Conservation (phyloP, 345 rosid genomes). For the Hibiscus syriacus region DNA sequence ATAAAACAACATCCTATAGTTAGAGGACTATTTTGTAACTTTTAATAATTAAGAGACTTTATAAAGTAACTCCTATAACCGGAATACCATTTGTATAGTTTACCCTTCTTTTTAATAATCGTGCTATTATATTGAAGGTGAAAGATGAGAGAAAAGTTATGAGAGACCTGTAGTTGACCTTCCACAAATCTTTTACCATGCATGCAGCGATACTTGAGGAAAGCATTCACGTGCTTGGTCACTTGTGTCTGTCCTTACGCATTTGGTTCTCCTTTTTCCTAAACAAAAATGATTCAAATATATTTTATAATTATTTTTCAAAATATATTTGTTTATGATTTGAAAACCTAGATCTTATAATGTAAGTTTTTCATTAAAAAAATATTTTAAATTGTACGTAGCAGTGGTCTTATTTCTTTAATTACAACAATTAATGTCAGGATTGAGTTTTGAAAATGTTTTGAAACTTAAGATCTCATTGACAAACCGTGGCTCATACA, state of each 20-base stretch:
- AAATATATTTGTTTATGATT: slow-evolving; percentile 1
- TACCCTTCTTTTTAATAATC: background rate
- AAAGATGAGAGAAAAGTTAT: background rate
- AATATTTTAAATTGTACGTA: background rate
- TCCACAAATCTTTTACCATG: background rate
- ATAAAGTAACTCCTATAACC: no score
- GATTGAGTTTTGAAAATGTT: background rate
- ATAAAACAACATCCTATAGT: no score
- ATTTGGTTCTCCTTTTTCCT: background rate
- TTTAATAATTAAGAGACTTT: no score
- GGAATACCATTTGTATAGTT: no score
- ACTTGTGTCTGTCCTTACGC: background rate
- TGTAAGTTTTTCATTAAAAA: no score
- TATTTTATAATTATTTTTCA: background rate
- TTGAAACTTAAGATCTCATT: slow-evolving; percentile 2
- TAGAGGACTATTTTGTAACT: no score
- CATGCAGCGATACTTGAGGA: background rate
- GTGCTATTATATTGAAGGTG: background rate
- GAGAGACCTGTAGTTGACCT: slow-evolving; percentile 9
- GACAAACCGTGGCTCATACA: background rate
- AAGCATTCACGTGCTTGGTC: background rate
- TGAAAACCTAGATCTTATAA: background rate
- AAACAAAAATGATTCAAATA: background rate
- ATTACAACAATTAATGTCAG: background rate
- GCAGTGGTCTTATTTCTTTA: background rate